Base-by-base conservation (phyloP, 768 basidiomycete genomes). In the Boletus edulis region DNA sequence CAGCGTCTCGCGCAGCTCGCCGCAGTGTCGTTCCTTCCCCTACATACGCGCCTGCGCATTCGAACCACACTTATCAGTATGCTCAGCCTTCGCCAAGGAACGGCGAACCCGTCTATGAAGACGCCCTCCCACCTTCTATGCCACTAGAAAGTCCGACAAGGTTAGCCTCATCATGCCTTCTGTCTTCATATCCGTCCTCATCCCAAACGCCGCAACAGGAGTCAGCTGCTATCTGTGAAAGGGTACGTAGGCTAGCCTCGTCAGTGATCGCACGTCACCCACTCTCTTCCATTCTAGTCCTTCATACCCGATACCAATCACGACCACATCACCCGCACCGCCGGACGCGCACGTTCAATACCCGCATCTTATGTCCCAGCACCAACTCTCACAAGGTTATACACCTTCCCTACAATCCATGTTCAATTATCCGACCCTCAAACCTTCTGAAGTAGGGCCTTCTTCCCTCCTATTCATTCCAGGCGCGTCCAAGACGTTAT, bases 371-470 rank as follows among this genome's bases (percentile, higher is more conserved):
- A 92, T 92, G 90, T 84, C 85, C 1, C 81, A 81, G 52, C 91
- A 92, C 55, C 90, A 92, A 68, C 79, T 83, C 52, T 78, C 73
- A 48, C 90, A 92, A 63, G 90, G 90, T 38, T 92, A 92, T 63
- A 79, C 78, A 24, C 89, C 89, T 1, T 90, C 87, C 6, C 68
- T 85, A n/a, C 81, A 81, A 51, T 89, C 87, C 22, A 91, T 89
- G 86, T 90, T 89, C 67, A 56, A 66, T 65, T 69, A 65, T 72
- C 64, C 59, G 54, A 64, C 54, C 66, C 59, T 70, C 69, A 57
- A 62, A 67, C 58, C 67, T 48, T 62, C 70, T 40, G 70, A 74
- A 52, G 64, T 69, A 40, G 70, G 69, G 20, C 64, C 73, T 4
- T 67, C 75, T 13, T 80, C 81, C 11, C 69, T 84, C 35, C 65